Base-by-base conservation (phyloP, 805 yeast species). In the Candida oleophila region DNA sequence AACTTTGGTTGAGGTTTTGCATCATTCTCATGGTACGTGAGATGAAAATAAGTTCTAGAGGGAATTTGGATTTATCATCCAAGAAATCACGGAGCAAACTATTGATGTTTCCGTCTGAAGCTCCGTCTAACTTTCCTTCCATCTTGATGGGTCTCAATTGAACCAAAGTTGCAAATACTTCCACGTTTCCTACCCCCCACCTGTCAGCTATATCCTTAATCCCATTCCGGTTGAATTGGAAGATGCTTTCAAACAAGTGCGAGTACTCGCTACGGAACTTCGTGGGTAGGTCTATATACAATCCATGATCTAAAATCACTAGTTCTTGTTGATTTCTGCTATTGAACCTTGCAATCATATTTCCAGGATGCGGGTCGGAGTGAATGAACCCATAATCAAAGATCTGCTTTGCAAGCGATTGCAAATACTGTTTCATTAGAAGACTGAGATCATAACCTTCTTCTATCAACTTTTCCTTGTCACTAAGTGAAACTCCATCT, bases 291-390 rank as follows among this genome's bases (percentile, higher is more conserved):
- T 70, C 64, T 18, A 85, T 78, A 55, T 85, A 87, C 21, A 87
- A 66, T 0, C 95, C 95, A 59, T 86, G 92, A 59, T 87, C 95
- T 39, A 87, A 63, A 42, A 87, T 68, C 22, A 87, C 89, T 33
- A 85, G 65, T 56, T 85, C 81, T 55, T 78, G 85, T 8, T 3
- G 4, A 11, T 20, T n/a, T 5, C n/a, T 14, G 21, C 7, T 11
- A 15, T 38, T 38, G 30, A 21, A 20, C 34, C 90, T 66, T 3
- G 82, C 80, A 46, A 87, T 59, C 52, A 87, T 63, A 59, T 87
- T 87, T 4, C 95, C 95, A 1, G 94, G 94, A 55, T 87, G 95
- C 11, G 92, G 88, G 57, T 85, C 91, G 44, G 87, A 78, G 59
- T 85, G 90, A 15, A 85, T 81, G 28, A 78, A 68, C 4, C 89